Base-by-base conservation (phyloP, 2,329 filamentous ascomycete species). In the Setomelanomma holmii region DNA sequence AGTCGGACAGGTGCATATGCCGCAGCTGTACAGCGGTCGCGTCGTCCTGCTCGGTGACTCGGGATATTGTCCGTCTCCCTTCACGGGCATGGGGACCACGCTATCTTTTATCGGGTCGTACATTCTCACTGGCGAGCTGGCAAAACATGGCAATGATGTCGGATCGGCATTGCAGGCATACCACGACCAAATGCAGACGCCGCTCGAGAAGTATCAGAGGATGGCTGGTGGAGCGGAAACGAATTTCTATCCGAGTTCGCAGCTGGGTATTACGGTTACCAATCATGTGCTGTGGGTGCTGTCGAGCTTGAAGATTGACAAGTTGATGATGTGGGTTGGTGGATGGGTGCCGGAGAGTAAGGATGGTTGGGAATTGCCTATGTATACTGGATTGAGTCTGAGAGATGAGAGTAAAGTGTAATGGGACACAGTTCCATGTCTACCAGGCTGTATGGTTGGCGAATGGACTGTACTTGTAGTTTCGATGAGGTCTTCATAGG, bases 41-140 rank as follows among this genome's bases (percentile, higher is more conserved):
- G 76, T 85, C 1, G 78, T 74, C 0, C 68, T 86, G 0, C 51
- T 85, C 0, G 84, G 84, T 0, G 84, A 87, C 56, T 80, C 84
- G 0, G 75, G 65, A 0, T 73, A 72, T 46, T 74, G 35, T 55
- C 63, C 38, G 30, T 51, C 44, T 4, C 60, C 65, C 8, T 64
- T 65, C 1, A 66, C 63, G 12, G 67, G 66, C 1, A 51, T 62
- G 23, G 67, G 68, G 0, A 66, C 66, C 1, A 71, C 66, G 8
- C 58, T 73, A 1, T 72, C 75, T 2, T 64, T 78, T 5, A 51
- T 72, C 3, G 76, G 76, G 0, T 69, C 69, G 0, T 78, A 76
- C 40, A 55, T 75, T 0, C 51, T 78, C n/a, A 73, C 75, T 1
- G 74, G 72, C 1, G 74, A 77, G 45, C 24, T 76, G 2, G 50